A percentile compares a stretch with the other conserved stretches of the same genome.
These are phyloP conservation scores for Nakazawaea populi DNA, from an alignment of 805 yeast genomes.

Conservation along the genomic window DNA sequence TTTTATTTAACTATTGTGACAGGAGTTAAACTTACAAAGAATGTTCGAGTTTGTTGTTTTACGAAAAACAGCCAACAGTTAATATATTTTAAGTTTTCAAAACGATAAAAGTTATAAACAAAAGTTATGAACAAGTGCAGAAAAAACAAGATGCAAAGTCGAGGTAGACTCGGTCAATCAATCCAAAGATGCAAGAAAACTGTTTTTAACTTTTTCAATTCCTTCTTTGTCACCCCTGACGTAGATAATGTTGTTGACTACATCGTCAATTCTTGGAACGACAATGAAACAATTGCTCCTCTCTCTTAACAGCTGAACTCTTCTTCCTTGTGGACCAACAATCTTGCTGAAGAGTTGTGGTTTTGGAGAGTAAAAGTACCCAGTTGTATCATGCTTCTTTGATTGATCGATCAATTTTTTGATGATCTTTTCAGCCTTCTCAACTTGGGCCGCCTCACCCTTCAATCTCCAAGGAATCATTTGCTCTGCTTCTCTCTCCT, in stretches of 20 bases:
- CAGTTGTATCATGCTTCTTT: conserved; percentile 39
- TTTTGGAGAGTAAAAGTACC: conserved; percentile 57
- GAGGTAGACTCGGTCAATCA: neutral
- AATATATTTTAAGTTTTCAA: no score
- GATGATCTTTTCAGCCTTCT: conserved; percentile 46
- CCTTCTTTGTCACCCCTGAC: conserved; percentile 56
- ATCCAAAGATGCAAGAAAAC: conserved; percentile 8
- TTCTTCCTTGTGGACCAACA: conserved; percentile 74
- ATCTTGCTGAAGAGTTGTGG: conserved; percentile 50
- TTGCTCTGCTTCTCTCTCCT: conserved; percentile 19
- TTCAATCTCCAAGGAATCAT: conserved; percentile 64
- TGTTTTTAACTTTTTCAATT: conserved; percentile 43
- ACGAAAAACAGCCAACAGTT: no score
- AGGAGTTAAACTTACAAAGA: no score
- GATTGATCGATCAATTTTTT: conserved; percentile 43
- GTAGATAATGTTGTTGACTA: conserved; percentile 45
- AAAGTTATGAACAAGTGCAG: no score
- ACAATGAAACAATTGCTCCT: conserved; percentile 51
- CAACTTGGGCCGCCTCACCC: conserved; percentile 44
- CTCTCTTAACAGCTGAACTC: conserved; percentile 54
- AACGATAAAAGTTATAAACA: no score
- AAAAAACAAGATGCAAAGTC: no score
- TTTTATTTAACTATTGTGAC: no score
- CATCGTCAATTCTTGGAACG: conserved; percentile 56
- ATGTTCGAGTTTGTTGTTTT: no score